Evolutionary conservation across 2,329 filamentous ascomycete genomes (phyloP), one percentile per base, ranked within the genome.

Genomic region (Zymoseptoria ardabiliae): DNA sequence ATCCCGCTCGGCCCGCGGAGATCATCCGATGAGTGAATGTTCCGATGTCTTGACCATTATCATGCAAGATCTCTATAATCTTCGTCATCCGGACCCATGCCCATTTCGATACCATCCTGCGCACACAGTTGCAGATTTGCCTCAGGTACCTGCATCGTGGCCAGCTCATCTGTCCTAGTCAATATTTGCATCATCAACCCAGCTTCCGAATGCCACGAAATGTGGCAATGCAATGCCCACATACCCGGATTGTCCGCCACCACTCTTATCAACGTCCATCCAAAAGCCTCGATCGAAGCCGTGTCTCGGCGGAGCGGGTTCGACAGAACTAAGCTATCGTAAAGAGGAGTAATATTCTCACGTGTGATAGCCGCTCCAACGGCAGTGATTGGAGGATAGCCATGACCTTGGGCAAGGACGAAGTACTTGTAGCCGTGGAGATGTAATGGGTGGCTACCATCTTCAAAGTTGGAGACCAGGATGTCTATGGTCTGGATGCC

Each of bases 111-210:
- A n/a, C 81, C 80, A 9, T 74, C 72, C 2, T 72, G 65, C n/a
- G 71, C 70, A 66, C 83, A 85, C 25, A 85, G 68, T n/a, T 68
- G 71, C 48, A 69, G 72, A 50, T 79, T 77, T 9, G 76, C 76
- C 19, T 73, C 71, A 0, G 81, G 80, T 2, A 84, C 65, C 19
- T 69, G 56, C 73, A 74, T 78, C 50, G 50, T 25, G 1, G 66
- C 70, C 62, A 85, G 70, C 48, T 72, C 71, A 51, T 83, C 79
- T 10, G 76, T 72, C 28, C 78, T 72, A 7, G 77, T 79, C 25
- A 83, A 65, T 57, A 87, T 78, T 69, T 85, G 81, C 84, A 86
- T 86, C 30, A 80, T 60, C 74, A 85, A 77, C 1, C 83, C 82
- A 1, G 82, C 79, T 63, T 83, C 81, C 0, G 77, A 75, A 65